phyloP scores from a whole-genome alignment of 352 stramenopile genomes.

The Phytophthora chlamydospora region DNA sequence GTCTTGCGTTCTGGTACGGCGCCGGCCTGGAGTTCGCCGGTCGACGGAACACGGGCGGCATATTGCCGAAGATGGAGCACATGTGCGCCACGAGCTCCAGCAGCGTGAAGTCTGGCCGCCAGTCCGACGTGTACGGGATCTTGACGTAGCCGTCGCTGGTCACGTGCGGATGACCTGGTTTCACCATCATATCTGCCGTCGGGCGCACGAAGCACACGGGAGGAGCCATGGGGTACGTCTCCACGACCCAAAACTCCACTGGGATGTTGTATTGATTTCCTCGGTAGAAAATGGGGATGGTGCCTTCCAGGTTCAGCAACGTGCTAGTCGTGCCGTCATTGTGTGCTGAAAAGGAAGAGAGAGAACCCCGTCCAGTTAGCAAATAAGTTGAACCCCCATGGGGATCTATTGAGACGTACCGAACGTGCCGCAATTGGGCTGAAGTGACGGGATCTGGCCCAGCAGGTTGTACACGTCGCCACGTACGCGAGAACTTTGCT shows the following conservation, averaged over 20 bases:
- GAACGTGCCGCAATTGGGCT: conserved; percentile 87
- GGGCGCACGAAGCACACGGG: conserved; percentile 90
- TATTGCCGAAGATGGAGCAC: conserved; percentile 91
- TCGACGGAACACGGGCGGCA: conserved; percentile 83
- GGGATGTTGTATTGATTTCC: conserved; percentile 93
- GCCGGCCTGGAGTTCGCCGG: conserved; percentile 50
- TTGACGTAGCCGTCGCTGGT: conserved; percentile 86
- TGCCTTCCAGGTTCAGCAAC: conserved; percentile 84
- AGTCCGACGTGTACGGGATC: conserved; percentile 87
- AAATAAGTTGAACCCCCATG: neutral
- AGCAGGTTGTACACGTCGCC: conserved; percentile 87
- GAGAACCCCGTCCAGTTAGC: neutral
- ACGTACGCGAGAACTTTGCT: conserved; percentile 87
- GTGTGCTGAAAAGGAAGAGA: conserved; percentile 51
- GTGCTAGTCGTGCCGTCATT: conserved; percentile 89
- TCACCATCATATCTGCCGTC: conserved; percentile 88
- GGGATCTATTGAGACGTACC: conserved; percentile 34
- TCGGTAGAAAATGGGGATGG: conserved; percentile 92
- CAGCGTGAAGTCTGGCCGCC: conserved; percentile 83
- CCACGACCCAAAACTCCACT: conserved; percentile 89
- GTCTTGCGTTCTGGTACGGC: conserved; percentile 38
- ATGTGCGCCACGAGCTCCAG: conserved; percentile 87
- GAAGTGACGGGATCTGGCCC: conserved; percentile 84
- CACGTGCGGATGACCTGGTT: conserved; percentile 85
- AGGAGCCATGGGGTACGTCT: conserved; percentile 80